Conservation (phyloP, 148 eudicot species). For the Nepenthes gracilis region DNA sequence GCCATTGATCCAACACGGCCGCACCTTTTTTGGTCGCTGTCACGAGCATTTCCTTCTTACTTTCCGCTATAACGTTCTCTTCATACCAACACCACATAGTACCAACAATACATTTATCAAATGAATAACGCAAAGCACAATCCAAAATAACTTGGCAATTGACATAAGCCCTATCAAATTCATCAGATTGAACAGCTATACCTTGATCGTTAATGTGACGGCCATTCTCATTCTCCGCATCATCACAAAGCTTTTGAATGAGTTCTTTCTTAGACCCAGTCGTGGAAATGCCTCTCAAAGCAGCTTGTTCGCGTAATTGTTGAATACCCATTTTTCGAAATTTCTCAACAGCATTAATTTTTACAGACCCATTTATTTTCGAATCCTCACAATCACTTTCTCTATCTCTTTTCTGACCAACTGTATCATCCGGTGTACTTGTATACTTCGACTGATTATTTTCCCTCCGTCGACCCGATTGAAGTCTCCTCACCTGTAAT, state of each 20-base stretch:
- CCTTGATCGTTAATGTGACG: slow-evolving; percentile 21
- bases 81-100: slow-evolving; percentile 4
- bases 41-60: slow-evolving; percentile 62
- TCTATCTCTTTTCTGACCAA: slow-evolving; percentile 41
- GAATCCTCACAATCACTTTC: slow-evolving; percentile 8
- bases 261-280: slow-evolving; percentile 69
- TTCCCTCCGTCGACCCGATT: slow-evolving; percentile 40
- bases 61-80: slow-evolving; percentile 13
- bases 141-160: not conserved
- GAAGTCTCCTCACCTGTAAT: slow-evolving; percentile 52
- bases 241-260: slow-evolving; percentile 46
- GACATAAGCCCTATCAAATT: not conserved
- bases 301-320: slow-evolving; percentile 56
- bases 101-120: not conserved
- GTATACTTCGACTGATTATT: slow-evolving; percentile 10
- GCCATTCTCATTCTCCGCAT: slow-evolving; percentile 5
- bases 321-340: slow-evolving; percentile 41
- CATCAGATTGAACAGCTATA: slow-evolving; percentile 3
- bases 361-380: slow-evolving; percentile 18
- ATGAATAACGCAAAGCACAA: not conserved
- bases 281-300: slow-evolving; percentile 36
- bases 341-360: slow-evolving; percentile 34
- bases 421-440: not conserved
- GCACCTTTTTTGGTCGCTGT: slow-evolving; percentile 89
- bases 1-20: slow-evolving; percentile 83